Base-by-base conservation (phyloP, 2,329 filamentous ascomycete genomes). In the Chaetomium olivaceum region DNA sequence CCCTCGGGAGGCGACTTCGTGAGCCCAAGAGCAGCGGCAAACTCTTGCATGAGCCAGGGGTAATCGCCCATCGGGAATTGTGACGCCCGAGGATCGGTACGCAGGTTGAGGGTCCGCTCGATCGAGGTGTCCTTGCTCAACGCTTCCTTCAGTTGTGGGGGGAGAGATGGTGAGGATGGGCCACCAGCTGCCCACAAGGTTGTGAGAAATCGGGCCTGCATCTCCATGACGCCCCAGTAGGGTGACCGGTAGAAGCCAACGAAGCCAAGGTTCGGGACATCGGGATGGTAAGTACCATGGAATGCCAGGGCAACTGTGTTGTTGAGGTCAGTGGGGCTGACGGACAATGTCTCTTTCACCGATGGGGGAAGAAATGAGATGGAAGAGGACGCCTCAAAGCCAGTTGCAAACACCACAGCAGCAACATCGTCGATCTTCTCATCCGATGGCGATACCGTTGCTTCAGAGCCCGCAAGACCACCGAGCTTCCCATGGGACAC, bases 31-130 rank as follows among this genome's bases (percentile, higher is more conserved):
- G 87, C 84, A 2, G 81, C 75, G 14, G 87, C 81, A 65, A 93
- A 87, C 14, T 90, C 85, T 69, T 92, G 87, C 82, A 94, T 89
- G 14, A 94, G 77, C 67, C 88, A 93, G 8, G 87, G 77, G 74
- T 93, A 94, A 76, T 96, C 92, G 11, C 88, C 89, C 89, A 94
- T 93, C 46, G 91, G 92, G 71, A 93, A 95, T 71, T 95, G 92
- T 67, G 75, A 89, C 70, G 78, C 77, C 6, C 80, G 83, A 11
- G 77, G 81, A 70, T 84, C 82, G 25, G 72, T 72, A 14, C 89
- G 82, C 36, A 91, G 79, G 2, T 76, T 71, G 0, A 86, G 72
- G 0, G 84, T 82, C 25, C 80, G 77, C 31, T 78, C 74, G 8
- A 84, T 78, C 0, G 80, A 82, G 21, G 76, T 74, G 62, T 85